A percentile compares a stretch with the other conserved stretches of the same genome.
Conservation (phyloP, 257 asterid genomes). For the Nicotiana otophora region DNA sequence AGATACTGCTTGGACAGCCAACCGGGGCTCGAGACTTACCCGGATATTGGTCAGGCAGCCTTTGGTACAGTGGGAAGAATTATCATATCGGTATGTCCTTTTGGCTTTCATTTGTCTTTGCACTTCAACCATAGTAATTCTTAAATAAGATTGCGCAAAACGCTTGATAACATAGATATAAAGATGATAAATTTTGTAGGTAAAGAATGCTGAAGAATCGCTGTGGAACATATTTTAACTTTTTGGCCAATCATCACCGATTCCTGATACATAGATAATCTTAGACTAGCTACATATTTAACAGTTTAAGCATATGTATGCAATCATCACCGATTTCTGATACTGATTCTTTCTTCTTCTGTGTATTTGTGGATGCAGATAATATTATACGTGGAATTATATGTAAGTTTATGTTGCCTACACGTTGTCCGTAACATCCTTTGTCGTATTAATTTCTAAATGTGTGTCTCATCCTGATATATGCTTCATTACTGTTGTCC, state of each 20-base stretch:
- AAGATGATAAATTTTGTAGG: not conserved
- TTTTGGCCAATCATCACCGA: not conserved
- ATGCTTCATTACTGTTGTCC: not conserved
- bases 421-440: not conserved
- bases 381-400: slow-evolving; percentile 74
- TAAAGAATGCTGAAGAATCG: too few relatives aligned
- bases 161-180: not conserved
- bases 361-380: slow-evolving; percentile 56
- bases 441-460: not conserved
- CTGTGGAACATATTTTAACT: not conserved
- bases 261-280: not conserved
- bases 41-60: slow-evolving; percentile 98
- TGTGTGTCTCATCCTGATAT: not conserved
- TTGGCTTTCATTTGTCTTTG: not conserved
- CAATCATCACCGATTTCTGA: slow-evolving; percentile 2
- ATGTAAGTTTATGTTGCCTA: slow-evolving; percentile 52
- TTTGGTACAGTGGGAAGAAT: slow-evolving; percentile 81
- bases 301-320: not conserved
- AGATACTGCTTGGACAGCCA: slow-evolving; percentile 84
- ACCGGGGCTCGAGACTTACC: slow-evolving; percentile 93
- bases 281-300: not conserved
- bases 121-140: not conserved
- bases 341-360: slow-evolving; percentile 16
- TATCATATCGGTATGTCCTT: slow-evolving; percentile 65
- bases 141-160: not conserved